Base-by-base conservation (phyloP, 2,329 filamentous ascomycete species). In the Xylariaceae sp. region DNA sequence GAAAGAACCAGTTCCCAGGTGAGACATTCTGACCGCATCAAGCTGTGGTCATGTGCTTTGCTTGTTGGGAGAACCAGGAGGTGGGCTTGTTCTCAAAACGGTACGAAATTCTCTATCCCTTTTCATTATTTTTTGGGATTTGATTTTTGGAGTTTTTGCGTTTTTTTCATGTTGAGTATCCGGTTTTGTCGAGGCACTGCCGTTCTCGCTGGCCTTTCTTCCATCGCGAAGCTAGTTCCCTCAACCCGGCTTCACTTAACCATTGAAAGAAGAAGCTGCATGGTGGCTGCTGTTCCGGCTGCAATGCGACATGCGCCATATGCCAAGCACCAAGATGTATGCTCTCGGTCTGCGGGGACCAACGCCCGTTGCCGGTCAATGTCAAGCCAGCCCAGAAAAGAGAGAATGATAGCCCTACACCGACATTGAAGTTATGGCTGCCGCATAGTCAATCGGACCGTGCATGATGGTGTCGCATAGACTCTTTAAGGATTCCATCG, bases 1-100 rank as follows among this genome's bases (percentile, higher is more conserved):
- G 16, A 44, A 12, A 33, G 40, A 46, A 48, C 41, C 34, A 44
- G 45, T 34, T 45, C 24, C 41, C 37, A 48, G 28, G 47, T 51
- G 41, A 62, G 56, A 51, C 56, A 53, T 21, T 47, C 49, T 23
- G 46, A 54, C 60, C 56, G 60, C 60, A 62, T 62, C 37, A 21
- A 48, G n/a, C 24, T 23, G 45, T 51, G 53, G 46, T 62, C 60
- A 62, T 62, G 53, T 62, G 60, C 46, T 45, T 36, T 16, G n/a
- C 24, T 49, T 37, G 17, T 29, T 43, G 33, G 12, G 19, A 7
- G 39, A 33, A 45, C 23, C 4, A 12, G 16, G 6, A 29, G 26
- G 24, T 23, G 37, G 21, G 14, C 29, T 33, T 21, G 23, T 14
- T 33, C 47, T 37, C n/a, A 17, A 29, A 43, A 47, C 34, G 9